Base-by-base conservation (phyloP, 345 rosid genomes). In the Linum usitatissimum region DNA sequence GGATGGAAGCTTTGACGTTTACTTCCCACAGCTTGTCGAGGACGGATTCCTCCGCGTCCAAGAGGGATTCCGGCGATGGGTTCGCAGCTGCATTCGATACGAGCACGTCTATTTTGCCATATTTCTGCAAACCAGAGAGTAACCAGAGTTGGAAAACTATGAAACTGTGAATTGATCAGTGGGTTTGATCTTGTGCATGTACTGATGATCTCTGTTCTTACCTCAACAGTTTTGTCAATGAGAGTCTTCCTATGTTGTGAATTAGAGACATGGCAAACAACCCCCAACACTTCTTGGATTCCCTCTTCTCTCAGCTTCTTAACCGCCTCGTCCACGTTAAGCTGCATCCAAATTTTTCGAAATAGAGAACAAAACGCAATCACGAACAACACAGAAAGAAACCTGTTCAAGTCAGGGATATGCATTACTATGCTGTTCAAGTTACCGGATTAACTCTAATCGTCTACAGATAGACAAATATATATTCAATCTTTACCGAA, bases 11-110 rank as follows among this genome's bases (percentile, higher is more conserved):
- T 68, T 90, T 90, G 64, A 90, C 95, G 73, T 90, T 87, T 53
- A 90, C 82, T 49, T 90, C 90, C 97, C 97, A 87, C 10, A 90
- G 77, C 76, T 90, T 90, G 75, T 87, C 95, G 3, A 90, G 92
- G 30, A 84, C 76, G 15, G 82, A 75, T 66, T 77, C 97, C 74
- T 78, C 59, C 57, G 77, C 83, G 14, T 85, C 70, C 77, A 90
- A 70, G 65, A 90, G 81, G 38, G 77, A 42, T 30, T 77, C 84
- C 2, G 77, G 59, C 21, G 95, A 78, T 42, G 95, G 97, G 76
- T 90, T 90, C 12, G 82, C 82, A 67, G 92, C 97, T 0, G 95
- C 95, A 68, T 90, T 90, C 8, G 87, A 87, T 45, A 90, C 84
- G 21, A 87, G 60, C 7, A 87, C 88, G 65, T 90, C 90, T 57